Evolutionary conservation across 805 yeast species (phyloP).

Genomic region (Myxozyma kluyveri): DNA sequence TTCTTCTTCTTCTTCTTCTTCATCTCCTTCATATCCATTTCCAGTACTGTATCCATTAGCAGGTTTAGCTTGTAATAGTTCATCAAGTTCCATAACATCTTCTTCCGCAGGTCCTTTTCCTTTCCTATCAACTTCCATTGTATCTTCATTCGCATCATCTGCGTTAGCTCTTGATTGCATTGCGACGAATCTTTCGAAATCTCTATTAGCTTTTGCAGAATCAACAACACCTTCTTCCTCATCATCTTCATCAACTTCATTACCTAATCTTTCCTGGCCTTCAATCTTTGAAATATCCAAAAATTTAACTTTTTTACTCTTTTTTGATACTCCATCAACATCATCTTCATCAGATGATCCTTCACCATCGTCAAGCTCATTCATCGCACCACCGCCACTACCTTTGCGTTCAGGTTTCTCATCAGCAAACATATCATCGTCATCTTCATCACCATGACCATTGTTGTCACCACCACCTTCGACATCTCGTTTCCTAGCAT

Average conservation of each 20-base stretch:
- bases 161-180: constrained; percentile 4
- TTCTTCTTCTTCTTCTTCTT: constrained; percentile 13
- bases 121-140: constrained; percentile 32
- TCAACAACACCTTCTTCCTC: constrained; percentile 8
- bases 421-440: constrained; percentile 34
- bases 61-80: no score
- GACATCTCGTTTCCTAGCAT: constrained; percentile 5
- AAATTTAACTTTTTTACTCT: constrained; percentile 30
- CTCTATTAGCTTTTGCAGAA: constrained; percentile 15
- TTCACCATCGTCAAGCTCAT: constrained; percentile 28
- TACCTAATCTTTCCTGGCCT: constrained; percentile 26
- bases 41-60: no score
- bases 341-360: constrained; percentile 30
- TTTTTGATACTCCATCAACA: constrained; percentile 33
- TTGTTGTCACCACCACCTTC: constrained; percentile 25
- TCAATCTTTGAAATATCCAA: constrained; percentile 45
- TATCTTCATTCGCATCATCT: constrained; percentile 15
- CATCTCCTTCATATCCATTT: background rate
- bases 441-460: constrained; percentile 36
- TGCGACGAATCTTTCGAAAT: constrained; percentile 25
- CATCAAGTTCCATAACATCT: constrained; percentile 1
- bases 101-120: constrained; percentile 26
- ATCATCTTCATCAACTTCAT: constrained; percentile 2
- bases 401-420: background rate
- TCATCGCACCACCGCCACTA: constrained; percentile 26